Conservation (phyloP, 768 basidiomycete genomes). For the Lactifluus volemus region DNA sequence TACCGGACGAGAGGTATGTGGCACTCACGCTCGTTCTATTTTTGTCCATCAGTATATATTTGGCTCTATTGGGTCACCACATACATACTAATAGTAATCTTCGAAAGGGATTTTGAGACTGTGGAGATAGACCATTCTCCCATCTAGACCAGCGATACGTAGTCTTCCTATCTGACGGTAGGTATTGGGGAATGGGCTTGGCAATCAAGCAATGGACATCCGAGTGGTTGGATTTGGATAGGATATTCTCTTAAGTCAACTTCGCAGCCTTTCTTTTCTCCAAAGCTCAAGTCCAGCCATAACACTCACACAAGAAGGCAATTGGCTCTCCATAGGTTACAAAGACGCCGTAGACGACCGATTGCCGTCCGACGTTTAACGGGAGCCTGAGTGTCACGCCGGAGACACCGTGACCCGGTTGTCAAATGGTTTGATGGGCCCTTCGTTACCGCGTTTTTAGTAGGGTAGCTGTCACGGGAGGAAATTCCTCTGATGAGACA, state of each 20-base stretch:
- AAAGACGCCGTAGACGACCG: not conserved
- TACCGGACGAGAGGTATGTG: not conserved
- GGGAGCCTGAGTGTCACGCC: not conserved
- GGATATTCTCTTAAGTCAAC: no score
- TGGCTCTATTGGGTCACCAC: not conserved
- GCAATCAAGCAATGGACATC: not conserved
- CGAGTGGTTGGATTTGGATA: no score
- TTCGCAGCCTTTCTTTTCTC: no score
- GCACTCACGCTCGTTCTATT: not conserved
- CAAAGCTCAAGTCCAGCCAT: not conserved
- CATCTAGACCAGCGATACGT: not conserved
- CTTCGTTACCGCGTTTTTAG: not conserved
- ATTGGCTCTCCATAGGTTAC: not conserved
- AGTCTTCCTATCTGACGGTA: not conserved
- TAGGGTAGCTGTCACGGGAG: not conserved
- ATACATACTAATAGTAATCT: not conserved
- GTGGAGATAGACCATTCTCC: not conserved
- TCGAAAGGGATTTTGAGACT: not conserved
- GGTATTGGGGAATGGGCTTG: not conserved
- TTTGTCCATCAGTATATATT: not conserved
- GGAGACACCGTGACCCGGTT: not conserved
- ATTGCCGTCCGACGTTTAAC: not conserved
- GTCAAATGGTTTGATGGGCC: not conserved
- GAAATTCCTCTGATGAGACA: not conserved
- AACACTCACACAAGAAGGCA: not conserved